A percentile compares a stretch with the other conserved stretches of the same genome.
Evolutionary conservation across 306 rosid genomes (phyloP).

Genomic region (Medicago lupulina): DNA sequence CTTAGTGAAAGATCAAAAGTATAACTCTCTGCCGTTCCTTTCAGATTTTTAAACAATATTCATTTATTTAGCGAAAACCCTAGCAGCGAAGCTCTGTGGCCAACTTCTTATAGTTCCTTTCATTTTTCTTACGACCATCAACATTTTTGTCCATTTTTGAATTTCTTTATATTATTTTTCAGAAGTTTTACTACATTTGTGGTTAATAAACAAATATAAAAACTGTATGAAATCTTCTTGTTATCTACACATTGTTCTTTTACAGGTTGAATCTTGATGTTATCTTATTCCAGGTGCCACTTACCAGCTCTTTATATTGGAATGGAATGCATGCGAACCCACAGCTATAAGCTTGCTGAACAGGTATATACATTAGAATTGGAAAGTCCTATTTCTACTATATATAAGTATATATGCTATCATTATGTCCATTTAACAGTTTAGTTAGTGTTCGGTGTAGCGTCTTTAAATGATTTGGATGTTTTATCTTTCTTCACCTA

Average conservation of each 20-base stretch:
- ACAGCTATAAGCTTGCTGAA: conserved; percentile 96
- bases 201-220: neutral
- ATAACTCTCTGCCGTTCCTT: conserved; percentile 1
- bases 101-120: neutral
- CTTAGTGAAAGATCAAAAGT: neutral
- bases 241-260: conserved; percentile 57
- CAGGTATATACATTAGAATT: conserved; percentile 62
- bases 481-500: neutral
- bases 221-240: conserved; percentile 47
- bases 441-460: neutral
- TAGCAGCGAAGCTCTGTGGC: neutral
- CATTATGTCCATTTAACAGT: neutral
- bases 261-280: conserved; percentile 69
- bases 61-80: conserved; percentile 2
- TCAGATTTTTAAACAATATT: neutral
- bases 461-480: conserved; percentile 6
- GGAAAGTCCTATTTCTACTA: neutral
- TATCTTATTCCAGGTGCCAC: conserved; percentile 97
- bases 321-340: conserved; percentile 99
- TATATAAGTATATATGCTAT: neutral
- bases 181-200: neutral
- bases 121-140: neutral
- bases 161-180: neutral
- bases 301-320: conserved; percentile 96
- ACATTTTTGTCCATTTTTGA: neutral